phyloP scores from a whole-genome alignment of 1,284 basidiomycete genomes.

The Cronartium quercuum region DNA sequence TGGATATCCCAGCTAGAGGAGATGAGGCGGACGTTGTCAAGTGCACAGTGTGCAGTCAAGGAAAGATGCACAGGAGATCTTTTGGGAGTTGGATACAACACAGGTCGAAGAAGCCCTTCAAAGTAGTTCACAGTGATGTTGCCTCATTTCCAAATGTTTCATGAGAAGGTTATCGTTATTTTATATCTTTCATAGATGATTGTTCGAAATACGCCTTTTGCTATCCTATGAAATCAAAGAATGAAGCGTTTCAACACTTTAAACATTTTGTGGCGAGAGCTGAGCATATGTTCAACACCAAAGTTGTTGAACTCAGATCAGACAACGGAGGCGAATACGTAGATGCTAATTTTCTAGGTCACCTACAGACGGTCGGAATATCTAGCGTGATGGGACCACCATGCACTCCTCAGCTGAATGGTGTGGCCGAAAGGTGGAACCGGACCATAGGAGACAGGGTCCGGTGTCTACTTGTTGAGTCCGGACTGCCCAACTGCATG shows the following conservation, averaged over 20 bases:
- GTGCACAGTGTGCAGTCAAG: neutral
- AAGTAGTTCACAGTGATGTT: neutral
- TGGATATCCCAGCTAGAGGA: neutral
- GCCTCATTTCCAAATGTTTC: neutral
- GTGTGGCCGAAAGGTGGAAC: neutral
- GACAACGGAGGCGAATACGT: constrained; percentile 25
- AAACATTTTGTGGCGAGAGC: neutral
- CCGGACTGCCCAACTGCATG: constrained; percentile 42
- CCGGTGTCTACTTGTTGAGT: neutral
- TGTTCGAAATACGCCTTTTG: neutral
- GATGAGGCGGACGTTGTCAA: neutral
- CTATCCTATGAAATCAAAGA: constrained; percentile 8
- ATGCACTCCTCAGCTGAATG: constrained; percentile 1
- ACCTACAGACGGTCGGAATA: constrained; percentile 47
- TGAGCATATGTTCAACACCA: neutral
- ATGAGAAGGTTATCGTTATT: constrained; percentile 46
- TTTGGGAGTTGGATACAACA: neutral
- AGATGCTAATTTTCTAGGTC: constrained; percentile 44
- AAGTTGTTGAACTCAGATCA: neutral
- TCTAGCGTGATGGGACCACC: constrained; percentile 41
- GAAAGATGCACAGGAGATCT: neutral
- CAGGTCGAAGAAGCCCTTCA: neutral
- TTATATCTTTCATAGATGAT: constrained; percentile 46
- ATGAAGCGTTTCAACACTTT: constrained; percentile 3
- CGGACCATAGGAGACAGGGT: neutral